phyloP scores from a whole-genome alignment of 306 rosid species.

The Luffa acutangula region DNA sequence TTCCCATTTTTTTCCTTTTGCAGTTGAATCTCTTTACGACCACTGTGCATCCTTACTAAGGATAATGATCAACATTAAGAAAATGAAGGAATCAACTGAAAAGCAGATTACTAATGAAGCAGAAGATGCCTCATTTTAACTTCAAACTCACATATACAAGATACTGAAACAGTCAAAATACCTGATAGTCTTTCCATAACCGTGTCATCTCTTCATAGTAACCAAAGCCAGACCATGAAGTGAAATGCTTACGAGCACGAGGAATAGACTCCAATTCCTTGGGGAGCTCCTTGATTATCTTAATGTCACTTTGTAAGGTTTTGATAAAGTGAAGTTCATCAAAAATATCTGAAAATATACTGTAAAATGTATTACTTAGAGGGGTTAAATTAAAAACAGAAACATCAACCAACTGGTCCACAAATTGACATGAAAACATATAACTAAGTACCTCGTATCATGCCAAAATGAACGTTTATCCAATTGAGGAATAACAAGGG shows the following conservation, averaged over 20 bases:
- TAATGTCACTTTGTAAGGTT: slow-evolving; percentile 55
- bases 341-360: slow-evolving; percentile 82
- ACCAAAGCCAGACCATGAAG: slow-evolving; percentile 65
- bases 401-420: neutral
- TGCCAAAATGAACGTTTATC: slow-evolving; percentile 92
- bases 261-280: slow-evolving; percentile 53
- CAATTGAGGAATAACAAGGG: slow-evolving; percentile 80
- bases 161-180: slow-evolving; percentile 19
- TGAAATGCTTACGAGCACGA: slow-evolving; percentile 82
- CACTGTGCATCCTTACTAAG: neutral
- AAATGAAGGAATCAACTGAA: neutral
- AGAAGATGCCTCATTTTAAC: neutral
- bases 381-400: neutral
- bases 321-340: slow-evolving; percentile 74
- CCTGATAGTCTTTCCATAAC: slow-evolving; percentile 81
- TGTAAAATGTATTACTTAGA: slow-evolving; percentile 21
- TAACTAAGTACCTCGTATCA: slow-evolving; percentile 54
- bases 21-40: neutral
- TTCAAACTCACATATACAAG: neutral
- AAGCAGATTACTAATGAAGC: neutral
- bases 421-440: slow-evolving; percentile 8
- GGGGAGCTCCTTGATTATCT: slow-evolving; percentile 63
- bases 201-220: slow-evolving; percentile 70
- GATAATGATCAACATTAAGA: neutral
- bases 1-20: neutral